phyloP scores from a whole-genome alignment of 805 yeast genomes.

The Brettanomyces sp. region DNA sequence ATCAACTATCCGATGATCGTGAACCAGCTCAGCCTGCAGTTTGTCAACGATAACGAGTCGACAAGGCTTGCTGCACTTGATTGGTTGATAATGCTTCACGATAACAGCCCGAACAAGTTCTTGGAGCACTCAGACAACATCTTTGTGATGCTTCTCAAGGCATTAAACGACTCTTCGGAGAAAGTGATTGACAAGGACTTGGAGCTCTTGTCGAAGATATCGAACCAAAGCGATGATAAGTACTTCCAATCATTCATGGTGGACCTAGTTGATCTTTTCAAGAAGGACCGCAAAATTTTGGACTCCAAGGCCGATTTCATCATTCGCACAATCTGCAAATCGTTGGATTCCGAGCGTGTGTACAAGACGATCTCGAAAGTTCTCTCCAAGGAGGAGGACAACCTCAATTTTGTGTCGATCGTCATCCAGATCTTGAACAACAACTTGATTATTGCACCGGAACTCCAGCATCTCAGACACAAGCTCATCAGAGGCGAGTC shows the following conservation, averaged over 20 bases:
- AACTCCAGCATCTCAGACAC: conserved; percentile 59
- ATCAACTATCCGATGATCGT: conserved; percentile 52
- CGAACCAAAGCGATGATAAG: conserved; percentile 61
- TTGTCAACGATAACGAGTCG: conserved; percentile 65
- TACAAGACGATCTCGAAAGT: conserved; percentile 75
- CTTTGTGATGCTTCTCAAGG: conserved; percentile 67
- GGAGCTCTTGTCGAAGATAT: conserved; percentile 62
- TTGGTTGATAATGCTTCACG: conserved; percentile 80
- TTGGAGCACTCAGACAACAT: conserved; percentile 52
- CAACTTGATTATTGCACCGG: conserved; percentile 79
- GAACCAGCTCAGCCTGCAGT: conserved; percentile 63
- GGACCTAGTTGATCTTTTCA: conserved; percentile 60
- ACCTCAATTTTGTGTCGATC: conserved; percentile 62
- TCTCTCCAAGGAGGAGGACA: conserved; percentile 44
- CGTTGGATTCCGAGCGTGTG: conserved; percentile 73
- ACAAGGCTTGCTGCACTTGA: conserved; percentile 79
- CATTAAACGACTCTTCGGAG: conserved; percentile 61
- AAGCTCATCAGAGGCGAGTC: conserved; percentile 34
- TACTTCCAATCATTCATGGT: conserved; percentile 70
- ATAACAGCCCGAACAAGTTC: conserved; percentile 52
- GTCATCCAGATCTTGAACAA: conserved; percentile 84
- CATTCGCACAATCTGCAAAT: conserved; percentile 71
- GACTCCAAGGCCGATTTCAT: conserved; percentile 76
- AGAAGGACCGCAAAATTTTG: conserved; percentile 55
- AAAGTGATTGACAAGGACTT: conserved; percentile 69